These are phyloP conservation scores for Aspergillus quadrilineatus DNA, from an alignment of 2,329 filamentous ascomycete species.

Conservation along the genomic window DNA sequence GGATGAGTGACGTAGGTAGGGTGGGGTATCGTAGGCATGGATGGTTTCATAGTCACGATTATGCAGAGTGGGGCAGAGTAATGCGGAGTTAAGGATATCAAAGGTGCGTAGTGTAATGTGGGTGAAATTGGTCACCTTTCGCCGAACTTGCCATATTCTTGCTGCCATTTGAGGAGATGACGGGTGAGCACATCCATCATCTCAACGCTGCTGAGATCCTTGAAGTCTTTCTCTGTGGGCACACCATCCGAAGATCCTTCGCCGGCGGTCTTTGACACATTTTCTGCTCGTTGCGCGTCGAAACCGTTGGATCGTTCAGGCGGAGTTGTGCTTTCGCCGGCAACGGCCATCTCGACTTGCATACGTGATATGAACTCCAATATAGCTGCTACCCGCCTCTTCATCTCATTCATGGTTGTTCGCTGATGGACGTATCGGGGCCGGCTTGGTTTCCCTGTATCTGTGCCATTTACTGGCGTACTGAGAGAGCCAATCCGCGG, in stretches of 20 bases:
- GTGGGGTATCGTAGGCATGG: conserved; percentile 23
- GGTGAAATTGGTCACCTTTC: conserved; percentile 40
- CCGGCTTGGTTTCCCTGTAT: conserved; percentile 61
- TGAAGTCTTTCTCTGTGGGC: conserved; percentile 59
- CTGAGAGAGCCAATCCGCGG: conserved; percentile 40
- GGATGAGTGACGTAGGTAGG: not conserved
- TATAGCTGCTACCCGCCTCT: conserved; percentile 77
- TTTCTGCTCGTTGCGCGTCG: conserved; percentile 33
- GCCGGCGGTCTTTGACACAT: conserved; percentile 27
- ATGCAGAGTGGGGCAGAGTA: not conserved
- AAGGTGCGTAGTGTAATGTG: not conserved
- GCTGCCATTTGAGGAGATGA: conserved; percentile 82
- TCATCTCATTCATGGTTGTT: conserved; percentile 84
- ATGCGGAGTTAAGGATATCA: not conserved
- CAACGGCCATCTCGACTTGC: conserved; percentile 77
- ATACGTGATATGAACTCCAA: conserved; percentile 87
- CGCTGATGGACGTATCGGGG: conserved; percentile 55
- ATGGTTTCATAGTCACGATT: conserved; percentile 12
- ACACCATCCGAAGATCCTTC: conserved; percentile 29
- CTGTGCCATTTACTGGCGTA: conserved; percentile 57
- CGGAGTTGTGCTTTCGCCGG: conserved; percentile 47
- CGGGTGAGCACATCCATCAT: conserved; percentile 88
- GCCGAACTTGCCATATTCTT: conserved; percentile 60
- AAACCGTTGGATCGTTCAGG: conserved; percentile 37
- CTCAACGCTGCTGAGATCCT: conserved; percentile 72